phyloP scores from a whole-genome alignment of 2,329 filamentous ascomycete genomes.

The Hymenoscyphus salicellus region DNA sequence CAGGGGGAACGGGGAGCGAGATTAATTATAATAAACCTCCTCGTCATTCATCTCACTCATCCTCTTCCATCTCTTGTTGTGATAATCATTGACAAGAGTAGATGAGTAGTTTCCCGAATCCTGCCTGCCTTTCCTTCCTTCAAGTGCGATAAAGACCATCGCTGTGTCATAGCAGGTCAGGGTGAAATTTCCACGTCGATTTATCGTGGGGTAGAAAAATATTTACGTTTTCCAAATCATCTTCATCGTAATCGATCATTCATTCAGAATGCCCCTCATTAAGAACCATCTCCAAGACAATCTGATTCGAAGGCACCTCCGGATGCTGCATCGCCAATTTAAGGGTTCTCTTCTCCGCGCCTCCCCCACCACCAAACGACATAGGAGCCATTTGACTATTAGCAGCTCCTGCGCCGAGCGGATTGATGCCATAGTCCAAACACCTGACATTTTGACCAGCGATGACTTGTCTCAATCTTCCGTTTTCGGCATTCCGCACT shows the following conservation, averaged over 20 bases:
- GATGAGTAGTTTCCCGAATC: background rate
- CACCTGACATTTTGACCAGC: slow-evolving; percentile 85
- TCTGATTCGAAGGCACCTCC: slow-evolving; percentile 76
- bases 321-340: slow-evolving; percentile 97
- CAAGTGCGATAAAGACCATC: no score
- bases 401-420: slow-evolving; percentile 50
- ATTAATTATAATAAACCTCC: background rate
- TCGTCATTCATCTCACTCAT: background rate
- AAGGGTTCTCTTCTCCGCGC: slow-evolving; percentile 64
- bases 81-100: background rate
- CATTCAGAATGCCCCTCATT: slow-evolving; percentile 70
- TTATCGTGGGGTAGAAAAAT: background rate
- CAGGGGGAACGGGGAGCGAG: background rate
- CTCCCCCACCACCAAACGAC: slow-evolving; percentile 36
- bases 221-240: background rate
- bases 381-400: slow-evolving; percentile 23
- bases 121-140: background rate
- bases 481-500: slow-evolving; percentile 94
- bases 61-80: background rate
- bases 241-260: slow-evolving; percentile 6
- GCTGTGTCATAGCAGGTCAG: background rate
- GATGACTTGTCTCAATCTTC: slow-evolving; percentile 88
- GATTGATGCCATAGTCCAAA: slow-evolving; percentile 73
- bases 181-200: background rate
- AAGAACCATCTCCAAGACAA: slow-evolving; percentile 86